Evolutionary conservation across 2,329 filamentous ascomycete genomes (phyloP).

Genomic region (Fusarium falciforme): DNA sequence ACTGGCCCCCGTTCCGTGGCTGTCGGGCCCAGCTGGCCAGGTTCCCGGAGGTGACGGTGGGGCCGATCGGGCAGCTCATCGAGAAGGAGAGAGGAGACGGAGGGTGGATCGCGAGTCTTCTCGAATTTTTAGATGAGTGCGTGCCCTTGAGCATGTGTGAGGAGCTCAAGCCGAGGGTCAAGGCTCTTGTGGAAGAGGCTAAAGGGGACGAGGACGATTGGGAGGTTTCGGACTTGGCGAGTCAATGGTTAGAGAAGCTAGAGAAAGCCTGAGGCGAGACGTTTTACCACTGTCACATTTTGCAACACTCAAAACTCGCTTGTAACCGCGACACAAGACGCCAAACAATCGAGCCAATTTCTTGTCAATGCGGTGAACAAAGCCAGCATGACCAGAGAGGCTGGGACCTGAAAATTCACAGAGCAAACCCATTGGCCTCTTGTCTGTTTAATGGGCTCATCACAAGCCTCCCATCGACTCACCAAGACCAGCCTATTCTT

Average conservation of each 20-base stretch:
- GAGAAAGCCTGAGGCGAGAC: neutral
- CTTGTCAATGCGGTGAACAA: neutral
- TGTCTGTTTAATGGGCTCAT: constrained; percentile 4
- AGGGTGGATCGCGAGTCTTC: constrained; percentile 1
- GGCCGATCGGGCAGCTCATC: constrained; percentile 1
- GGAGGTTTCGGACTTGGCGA: constrained; percentile 8
- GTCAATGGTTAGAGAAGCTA: constrained; percentile 1
- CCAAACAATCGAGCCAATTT: neutral
- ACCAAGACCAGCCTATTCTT: neutral
- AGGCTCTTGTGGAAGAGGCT: neutral
- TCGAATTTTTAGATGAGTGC: constrained; percentile 4
- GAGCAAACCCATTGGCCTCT: neutral
- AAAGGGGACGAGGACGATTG: constrained; percentile 9
- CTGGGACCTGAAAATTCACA: neutral
- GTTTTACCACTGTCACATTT: constrained; percentile 33
- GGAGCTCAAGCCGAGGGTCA: neutral
- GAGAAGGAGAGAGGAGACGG: constrained; percentile 4
- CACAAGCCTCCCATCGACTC: constrained; percentile 13
- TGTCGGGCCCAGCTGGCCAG: constrained; percentile 1
- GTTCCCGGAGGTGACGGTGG: constrained; percentile 7
- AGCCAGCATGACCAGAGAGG: neutral
- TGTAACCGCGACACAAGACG: neutral
- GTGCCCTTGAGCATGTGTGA: neutral
- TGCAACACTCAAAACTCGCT: constrained; percentile 12
- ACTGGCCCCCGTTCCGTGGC: constrained; percentile 6